Base-by-base conservation (phyloP, 805 yeast genomes). In the Wickerhamomyces xylosicus region DNA sequence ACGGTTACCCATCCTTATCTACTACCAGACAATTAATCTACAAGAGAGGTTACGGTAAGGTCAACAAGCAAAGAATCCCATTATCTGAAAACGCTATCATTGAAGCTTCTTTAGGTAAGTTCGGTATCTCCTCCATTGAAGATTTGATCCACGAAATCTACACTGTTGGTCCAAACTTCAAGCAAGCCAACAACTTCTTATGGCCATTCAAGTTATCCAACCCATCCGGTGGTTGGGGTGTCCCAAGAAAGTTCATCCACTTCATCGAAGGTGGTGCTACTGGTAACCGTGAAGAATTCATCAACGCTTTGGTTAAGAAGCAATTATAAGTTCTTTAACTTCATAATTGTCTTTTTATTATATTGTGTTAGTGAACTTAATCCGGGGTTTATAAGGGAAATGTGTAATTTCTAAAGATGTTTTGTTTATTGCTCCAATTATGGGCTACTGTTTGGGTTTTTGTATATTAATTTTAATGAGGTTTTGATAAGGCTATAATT, bases 151-250 rank as follows among this genome's bases (percentile, higher is more conserved):
- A 86, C 81, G 95, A 86, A 77, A 81, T 86, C 62, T 80, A 74
- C 85, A 78, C 95, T 53, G 95, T 85, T 67, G 95, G 95, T 71
- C 95, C 95, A 70, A 86, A 86, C 89, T 86, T 86, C 87, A 86
- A 86, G 77, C 95, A 86, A 77, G 95, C 85, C 62, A 85, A 84
- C 89, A 86, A 85, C 94, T 86, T 86, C 79, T 77, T 86, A 72
- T 85, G 95, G 94, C 95, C 95, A 74, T 86, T 86, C 90, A 79
- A 84, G 76, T 79, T 86, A 67, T 85, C 95, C 59, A 85, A 83
- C 81, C 95, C 95, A 71, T 77, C 77, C 69, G 95, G 95, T 73
- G 95, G 95, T 71, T 86, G 94, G 95, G 90, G 95, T 77, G 84
- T 84, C 56, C 74, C 79, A 70, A 86, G 95, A 81, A 86, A 86